Conservation (phyloP, 2,329 filamentous ascomycete species). For the Trichoderma polysporum region DNA sequence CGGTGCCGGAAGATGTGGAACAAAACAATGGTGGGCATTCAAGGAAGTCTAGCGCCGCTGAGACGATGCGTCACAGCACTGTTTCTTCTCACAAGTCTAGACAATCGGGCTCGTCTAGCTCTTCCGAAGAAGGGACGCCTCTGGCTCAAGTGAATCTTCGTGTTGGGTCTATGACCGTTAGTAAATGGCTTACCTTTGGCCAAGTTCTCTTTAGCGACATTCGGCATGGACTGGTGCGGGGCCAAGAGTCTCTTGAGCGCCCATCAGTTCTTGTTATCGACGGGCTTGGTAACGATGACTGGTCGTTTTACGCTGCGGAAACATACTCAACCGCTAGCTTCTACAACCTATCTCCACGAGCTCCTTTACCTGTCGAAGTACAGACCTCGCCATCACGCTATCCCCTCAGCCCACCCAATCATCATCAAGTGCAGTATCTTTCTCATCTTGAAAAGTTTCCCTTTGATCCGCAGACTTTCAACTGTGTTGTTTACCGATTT, state of each 20-base stretch:
- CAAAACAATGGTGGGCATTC: neutral
- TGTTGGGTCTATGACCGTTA: constrained; percentile 78
- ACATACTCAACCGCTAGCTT: constrained; percentile 74
- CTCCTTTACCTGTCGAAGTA: constrained; percentile 49
- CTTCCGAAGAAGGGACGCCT: constrained; percentile 59
- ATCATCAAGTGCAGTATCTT: constrained; percentile 70
- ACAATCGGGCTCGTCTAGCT: constrained; percentile 47
- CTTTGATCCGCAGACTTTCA: constrained; percentile 74
- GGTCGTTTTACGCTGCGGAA: constrained; percentile 82
- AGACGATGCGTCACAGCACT: constrained; percentile 30
- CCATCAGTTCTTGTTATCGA: constrained; percentile 74
- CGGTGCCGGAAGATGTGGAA: constrained; percentile 42
- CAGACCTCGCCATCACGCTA: constrained; percentile 46
- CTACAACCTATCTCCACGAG: constrained; percentile 69
- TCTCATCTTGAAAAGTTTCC: constrained; percentile 67
- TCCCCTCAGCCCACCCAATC: constrained; percentile 63
- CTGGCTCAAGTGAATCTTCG: constrained; percentile 72
- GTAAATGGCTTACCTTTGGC: constrained; percentile 84
- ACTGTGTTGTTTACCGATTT: constrained; percentile 74
- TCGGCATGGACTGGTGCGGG: constrained; percentile 64
- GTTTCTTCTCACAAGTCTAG: constrained; percentile 36
- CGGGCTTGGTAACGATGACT: constrained; percentile 82
- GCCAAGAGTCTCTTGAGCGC: constrained; percentile 39
- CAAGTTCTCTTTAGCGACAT: constrained; percentile 80
- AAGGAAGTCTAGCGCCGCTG: constrained; percentile 35